A percentile compares a stretch with the other conserved stretches of the same genome.
phyloP scores from a whole-genome alignment of 805 yeast genomes.

The Candida takata region DNA sequence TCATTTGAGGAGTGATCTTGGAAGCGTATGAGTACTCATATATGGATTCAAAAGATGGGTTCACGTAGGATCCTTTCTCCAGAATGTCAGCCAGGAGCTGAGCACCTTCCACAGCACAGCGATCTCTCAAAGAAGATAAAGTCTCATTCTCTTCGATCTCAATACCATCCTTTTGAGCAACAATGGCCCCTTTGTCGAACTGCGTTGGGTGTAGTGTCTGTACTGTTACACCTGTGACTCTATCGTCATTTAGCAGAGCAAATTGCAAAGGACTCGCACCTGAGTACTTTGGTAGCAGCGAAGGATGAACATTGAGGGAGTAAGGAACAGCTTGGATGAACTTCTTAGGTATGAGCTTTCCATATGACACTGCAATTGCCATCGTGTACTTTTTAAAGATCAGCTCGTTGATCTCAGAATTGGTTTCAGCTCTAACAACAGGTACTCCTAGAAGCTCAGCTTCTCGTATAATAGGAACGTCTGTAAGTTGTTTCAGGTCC shows the following conservation, averaged over 20 bases:
- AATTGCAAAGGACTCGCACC: conserved; percentile 91
- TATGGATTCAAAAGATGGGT: conserved; percentile 16
- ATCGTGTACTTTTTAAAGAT: conserved; percentile 39
- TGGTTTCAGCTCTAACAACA: conserved; percentile 46
- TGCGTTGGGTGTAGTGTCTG: conserved; percentile 85
- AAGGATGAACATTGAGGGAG: conserved; percentile 91
- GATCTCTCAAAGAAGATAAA: conserved; percentile 36
- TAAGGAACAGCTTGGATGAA: conserved; percentile 42
- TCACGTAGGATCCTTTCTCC: conserved; percentile 22
- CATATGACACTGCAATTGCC: conserved; percentile 90
- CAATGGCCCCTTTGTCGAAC: conserved; percentile 73
- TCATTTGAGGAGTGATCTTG: conserved; percentile 39
- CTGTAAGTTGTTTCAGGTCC: conserved; percentile 36
- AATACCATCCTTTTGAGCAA: conserved; percentile 47
- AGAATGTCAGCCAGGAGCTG: conserved; percentile 43
- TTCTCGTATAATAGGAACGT: conserved; percentile 45
- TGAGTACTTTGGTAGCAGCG: conserved; percentile 69
- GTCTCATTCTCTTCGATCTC: conserved; percentile 38
- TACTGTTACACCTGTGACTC: conserved; percentile 72
- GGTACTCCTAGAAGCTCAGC: conserved; percentile 30
- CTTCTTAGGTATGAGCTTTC: conserved; percentile 63
- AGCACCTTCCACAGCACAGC: conserved; percentile 59
- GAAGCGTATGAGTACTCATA: conserved; percentile 47
- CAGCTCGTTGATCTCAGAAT: conserved; percentile 30
- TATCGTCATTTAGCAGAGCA: conserved; percentile 59